Conservation (phyloP, 1,284 basidiomycete species). For the Malassezia arunalokei region DNA sequence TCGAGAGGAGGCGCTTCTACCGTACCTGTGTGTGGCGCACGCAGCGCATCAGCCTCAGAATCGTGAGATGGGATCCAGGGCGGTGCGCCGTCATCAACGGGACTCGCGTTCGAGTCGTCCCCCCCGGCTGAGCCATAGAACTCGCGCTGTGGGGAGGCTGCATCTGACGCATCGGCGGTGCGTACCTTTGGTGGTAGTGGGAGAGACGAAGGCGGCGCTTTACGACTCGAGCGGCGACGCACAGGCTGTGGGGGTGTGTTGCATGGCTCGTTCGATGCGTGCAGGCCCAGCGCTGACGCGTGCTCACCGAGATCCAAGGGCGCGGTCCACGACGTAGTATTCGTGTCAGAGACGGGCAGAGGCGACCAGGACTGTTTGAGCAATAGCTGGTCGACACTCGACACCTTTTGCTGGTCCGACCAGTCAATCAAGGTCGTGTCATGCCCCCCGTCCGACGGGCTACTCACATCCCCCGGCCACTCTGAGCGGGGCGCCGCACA, state of each 20-base stretch:
- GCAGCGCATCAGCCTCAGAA: not conserved
- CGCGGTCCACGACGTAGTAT: not conserved
- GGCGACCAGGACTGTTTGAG: not conserved
- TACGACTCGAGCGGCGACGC: no score
- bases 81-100: not conserved
- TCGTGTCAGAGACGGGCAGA: not conserved
- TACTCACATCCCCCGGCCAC: not conserved
- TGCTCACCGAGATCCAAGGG: not conserved
- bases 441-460: not conserved
- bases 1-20: not conserved
- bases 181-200: not conserved
- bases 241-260: not conserved
- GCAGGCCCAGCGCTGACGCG: not conserved
- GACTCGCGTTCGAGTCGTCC: not conserved
- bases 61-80: not conserved
- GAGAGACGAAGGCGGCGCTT: not conserved
- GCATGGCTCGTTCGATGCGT: not conserved
- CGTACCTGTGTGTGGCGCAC: not conserved
- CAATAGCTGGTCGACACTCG: not conserved
- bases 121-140: not conserved
- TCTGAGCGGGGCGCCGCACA: no score
- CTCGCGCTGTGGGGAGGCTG: not conserved
- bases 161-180: not conserved
- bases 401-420: not conserved
- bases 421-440: not conserved